phyloP scores from a whole-genome alignment of 164 flowering plant species.

The Santalum album region DNA sequence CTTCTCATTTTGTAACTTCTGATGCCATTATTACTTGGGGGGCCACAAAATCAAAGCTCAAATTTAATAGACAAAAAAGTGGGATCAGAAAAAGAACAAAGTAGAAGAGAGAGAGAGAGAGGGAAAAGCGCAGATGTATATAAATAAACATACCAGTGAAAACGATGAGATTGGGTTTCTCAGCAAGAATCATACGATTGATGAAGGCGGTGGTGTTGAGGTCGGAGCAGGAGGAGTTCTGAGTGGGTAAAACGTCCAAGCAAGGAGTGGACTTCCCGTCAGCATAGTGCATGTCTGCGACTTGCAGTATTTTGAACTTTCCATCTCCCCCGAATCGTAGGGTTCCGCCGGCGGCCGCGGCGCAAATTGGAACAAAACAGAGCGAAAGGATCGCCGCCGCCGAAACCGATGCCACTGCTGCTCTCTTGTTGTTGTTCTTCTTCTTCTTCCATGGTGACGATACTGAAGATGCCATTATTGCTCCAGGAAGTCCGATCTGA shows the following conservation, averaged over 20 bases:
- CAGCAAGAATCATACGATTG: conserved; percentile 57
- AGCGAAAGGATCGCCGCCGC: too few relatives aligned
- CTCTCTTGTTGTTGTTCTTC: too few relatives aligned
- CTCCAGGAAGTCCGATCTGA: too few relatives aligned
- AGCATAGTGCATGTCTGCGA: conserved; percentile 91
- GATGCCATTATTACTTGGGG: too few relatives aligned
- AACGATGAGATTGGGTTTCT: conserved; percentile 78
- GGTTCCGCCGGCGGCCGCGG: conserved; percentile 2
- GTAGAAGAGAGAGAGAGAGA: background rate
- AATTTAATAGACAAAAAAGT: too few relatives aligned
- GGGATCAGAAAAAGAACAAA: background rate
- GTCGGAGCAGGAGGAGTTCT: conserved; percentile 63
- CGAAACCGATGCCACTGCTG: too few relatives aligned
- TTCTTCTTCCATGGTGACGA: too few relatives aligned
- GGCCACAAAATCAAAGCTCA: too few relatives aligned
- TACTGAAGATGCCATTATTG: too few relatives aligned
- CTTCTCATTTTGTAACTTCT: too few relatives aligned
- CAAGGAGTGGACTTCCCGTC: conserved; percentile 62
- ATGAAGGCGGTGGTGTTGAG: conserved; percentile 86
- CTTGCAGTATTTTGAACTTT: conserved; percentile 77
- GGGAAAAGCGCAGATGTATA: too few relatives aligned
- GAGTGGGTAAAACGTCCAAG: conserved; percentile 47
- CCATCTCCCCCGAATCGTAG: conserved; percentile 37
- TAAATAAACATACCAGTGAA: conserved; percentile 58
- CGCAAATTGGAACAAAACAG: conserved; percentile 6